These are phyloP conservation scores for Royoungia palumana DNA, from an alignment of 768 basidiomycete genomes.

Conservation along the genomic window DNA sequence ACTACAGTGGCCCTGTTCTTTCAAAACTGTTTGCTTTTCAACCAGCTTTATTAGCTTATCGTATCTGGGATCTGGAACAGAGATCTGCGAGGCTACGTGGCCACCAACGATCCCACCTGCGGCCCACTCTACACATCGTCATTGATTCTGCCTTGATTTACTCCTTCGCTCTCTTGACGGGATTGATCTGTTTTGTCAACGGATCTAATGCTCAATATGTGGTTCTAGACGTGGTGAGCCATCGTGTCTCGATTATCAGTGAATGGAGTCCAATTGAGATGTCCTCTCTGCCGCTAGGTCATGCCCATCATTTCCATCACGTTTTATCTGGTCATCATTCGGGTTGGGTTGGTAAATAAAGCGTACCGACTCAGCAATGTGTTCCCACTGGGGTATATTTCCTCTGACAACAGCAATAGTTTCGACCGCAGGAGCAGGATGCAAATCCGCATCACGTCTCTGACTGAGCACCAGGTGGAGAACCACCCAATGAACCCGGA, in stretches of 20 bases:
- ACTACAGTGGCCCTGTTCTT: not conserved
- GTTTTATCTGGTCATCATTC: conserved; percentile 19
- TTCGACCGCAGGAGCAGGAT: not conserved
- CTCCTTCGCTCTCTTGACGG: conserved; percentile 31
- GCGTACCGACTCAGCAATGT: not conserved
- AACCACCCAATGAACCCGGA: not conserved
- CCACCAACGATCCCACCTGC: not conserved
- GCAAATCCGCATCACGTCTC: not conserved
- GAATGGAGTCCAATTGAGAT: not conserved
- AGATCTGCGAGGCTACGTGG: conserved; percentile 15
- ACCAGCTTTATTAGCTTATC: conserved; percentile 22
- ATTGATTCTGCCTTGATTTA: conserved; percentile 37
- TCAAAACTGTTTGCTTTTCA: not conserved
- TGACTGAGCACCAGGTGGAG: not conserved
- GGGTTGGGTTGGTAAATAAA: conserved; percentile 1
- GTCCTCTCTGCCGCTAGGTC: not conserved
- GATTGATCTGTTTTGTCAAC: conserved; percentile 27
- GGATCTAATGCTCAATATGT: conserved; percentile 30
- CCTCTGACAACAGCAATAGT: too few species aligned
- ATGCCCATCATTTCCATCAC: conserved; percentile 14
- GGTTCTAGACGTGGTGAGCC: conserved; percentile 32
- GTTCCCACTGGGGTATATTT: not conserved
- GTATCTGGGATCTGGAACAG: conserved; percentile 27
- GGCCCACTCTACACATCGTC: conserved; percentile 20
- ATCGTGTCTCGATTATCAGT: not conserved